Evolutionary conservation across 768 basidiomycete species (phyloP), one percentile per base, ranked within the genome.

Genomic region (Boletellus sp.): DNA sequence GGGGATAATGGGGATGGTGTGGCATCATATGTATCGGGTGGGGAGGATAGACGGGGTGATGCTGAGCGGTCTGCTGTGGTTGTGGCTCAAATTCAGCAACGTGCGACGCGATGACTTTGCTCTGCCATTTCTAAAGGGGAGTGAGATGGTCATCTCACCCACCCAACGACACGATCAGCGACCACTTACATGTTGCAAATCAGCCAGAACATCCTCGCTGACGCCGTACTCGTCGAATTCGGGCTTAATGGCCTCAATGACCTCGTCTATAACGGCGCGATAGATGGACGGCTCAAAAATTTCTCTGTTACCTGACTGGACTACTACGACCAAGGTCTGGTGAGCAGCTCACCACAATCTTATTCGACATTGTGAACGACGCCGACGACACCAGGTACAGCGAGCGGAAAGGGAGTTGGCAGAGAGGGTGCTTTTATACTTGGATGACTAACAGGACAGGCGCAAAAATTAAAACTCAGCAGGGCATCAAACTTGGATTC

Each of bases 171-270:
- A 16, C 20, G 35, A 57, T 36, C 45, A 45, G 53, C 8, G 34
- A 51, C 33, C 50, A 81, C 87, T 78, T 74, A 95, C 94, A 57
- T 83, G 81, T 72, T 95, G 91, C 49, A 99, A 75, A 44, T 91
- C 87, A 58, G 84, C 83, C 41, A 97, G 75, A 50, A 98, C 86
- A 17, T 93, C 90, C 67, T 97, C 88, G 65, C 84, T 78, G 55
- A 99, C 88, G 53, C 96, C 96, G 62, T 89, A 94, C 66, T 95
- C 93, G 67, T 98, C 94, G 72, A 98, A 99, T 67, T 97, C 94
- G 70, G 83, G 74, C 73, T 89, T 90, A 75, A 95, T 89, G 59
- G 78, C 75, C 28, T 73, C 71, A 60, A 98, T 87, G 58, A 98
- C 94, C 72, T 97, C 93, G 82, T 96, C 93, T 72, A 99, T 97